Evolutionary conservation across 441 rosid genomes (phyloP).

Genomic region (Erysimum cheiri): DNA sequence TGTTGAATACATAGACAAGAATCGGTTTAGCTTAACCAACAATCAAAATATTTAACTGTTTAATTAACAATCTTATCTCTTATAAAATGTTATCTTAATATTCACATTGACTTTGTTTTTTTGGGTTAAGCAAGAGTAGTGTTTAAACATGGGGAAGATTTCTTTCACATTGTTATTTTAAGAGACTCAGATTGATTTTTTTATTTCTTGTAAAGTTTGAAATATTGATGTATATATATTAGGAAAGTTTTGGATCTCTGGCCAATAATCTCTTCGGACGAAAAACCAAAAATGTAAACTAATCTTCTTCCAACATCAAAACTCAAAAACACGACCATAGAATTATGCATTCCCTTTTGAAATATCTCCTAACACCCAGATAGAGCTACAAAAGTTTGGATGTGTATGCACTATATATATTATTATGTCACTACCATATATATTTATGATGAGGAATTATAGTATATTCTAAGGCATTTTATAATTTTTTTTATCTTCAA

Average conservation of each 20-base stretch:
- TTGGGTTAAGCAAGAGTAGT: not conserved
- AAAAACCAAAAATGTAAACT: not conserved
- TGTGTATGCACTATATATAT: not conserved
- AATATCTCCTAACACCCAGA: not conserved
- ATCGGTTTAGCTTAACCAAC: not conserved
- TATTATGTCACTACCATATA: not conserved
- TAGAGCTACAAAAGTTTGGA: not conserved
- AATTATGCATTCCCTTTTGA: not conserved
- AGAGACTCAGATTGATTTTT: not conserved
- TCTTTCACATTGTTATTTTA: not conserved
- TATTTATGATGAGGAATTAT: not conserved
- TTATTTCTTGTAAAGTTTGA: too few species aligned
- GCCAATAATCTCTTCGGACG: too few species aligned
- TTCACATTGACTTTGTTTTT: not conserved
- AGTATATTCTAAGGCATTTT: not conserved
- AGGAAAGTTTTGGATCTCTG: too few species aligned
- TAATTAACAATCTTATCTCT: not conserved
- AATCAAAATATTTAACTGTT: not conserved
- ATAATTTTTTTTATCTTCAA: not conserved
- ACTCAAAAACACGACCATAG: not conserved
- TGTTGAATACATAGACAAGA: too few species aligned
- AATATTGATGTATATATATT: too few species aligned
- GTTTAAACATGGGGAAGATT: not conserved
- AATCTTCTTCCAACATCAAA: not conserved
- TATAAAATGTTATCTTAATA: not conserved